Conservation (phyloP, 495 filamentous ascomycete genomes). For the Aspergillus ellipticus region DNA sequence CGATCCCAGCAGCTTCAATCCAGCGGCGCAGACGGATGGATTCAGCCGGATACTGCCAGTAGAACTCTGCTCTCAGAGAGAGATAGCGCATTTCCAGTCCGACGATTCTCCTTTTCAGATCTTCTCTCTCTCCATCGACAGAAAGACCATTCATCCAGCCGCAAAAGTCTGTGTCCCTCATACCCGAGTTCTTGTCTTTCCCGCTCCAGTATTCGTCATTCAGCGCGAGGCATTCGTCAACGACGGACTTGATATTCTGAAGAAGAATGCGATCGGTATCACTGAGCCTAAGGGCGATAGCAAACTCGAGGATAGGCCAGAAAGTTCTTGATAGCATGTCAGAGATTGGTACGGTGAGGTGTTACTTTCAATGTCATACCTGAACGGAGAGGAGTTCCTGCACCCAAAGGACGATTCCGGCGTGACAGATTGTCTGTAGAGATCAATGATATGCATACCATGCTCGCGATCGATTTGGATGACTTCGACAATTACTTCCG, state of each 20-base stretch:
- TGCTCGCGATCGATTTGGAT: neutral
- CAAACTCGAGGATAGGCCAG: neutral
- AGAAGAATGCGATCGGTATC: neutral
- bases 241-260: neutral
- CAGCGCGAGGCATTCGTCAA: neutral
- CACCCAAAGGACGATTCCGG: neutral
- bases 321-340: neutral
- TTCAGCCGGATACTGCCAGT: neutral
- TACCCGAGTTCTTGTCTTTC: neutral
- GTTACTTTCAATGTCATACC: neutral
- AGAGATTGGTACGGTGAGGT: too few relatives aligned
- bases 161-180: neutral
- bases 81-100: neutral
- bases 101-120: neutral
- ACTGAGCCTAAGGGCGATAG: neutral
- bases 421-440: neutral
- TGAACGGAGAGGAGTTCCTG: neutral
- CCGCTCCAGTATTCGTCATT: slow-evolving; percentile 1
- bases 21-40: slow-evolving; percentile 1
- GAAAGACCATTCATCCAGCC: neutral
- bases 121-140: neutral
- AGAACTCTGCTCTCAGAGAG: neutral
- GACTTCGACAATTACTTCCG: neutral
- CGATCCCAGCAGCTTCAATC: neutral
- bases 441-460: neutral